phyloP scores from a whole-genome alignment of 306 rosid genomes.

The Chamaecrista fasciculata region DNA sequence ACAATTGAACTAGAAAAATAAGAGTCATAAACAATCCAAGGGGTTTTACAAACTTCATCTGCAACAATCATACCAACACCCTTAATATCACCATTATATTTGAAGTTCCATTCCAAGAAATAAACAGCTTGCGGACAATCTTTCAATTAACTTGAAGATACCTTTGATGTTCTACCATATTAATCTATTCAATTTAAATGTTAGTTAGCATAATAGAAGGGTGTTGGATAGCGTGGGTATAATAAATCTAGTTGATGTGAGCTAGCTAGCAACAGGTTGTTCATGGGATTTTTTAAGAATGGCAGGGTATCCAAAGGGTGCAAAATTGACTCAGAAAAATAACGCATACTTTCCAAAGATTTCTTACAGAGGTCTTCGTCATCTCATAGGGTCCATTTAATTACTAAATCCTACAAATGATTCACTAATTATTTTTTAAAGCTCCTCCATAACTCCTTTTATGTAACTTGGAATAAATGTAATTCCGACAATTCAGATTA shows the following conservation, averaged over 20 bases:
- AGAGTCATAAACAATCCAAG: neutral
- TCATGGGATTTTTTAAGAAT: neutral
- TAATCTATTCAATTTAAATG: conserved; percentile 5
- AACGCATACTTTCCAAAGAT: neutral
- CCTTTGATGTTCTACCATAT: neutral
- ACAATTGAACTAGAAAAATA: neutral
- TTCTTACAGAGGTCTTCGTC: no score
- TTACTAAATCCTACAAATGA: neutral
- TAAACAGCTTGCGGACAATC: neutral
- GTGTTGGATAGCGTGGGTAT: neutral
- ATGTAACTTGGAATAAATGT: neutral
- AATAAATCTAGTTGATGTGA: neutral
- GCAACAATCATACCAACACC: neutral
- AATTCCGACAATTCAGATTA: neutral
- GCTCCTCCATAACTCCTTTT: neutral
- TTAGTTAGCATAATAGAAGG: conserved; percentile 2
- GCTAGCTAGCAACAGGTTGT: neutral
- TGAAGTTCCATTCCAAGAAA: conserved; percentile 13
- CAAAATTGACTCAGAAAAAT: neutral
- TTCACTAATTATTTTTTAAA: neutral
- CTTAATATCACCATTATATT: conserved; percentile 12
- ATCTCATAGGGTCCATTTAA: no score
- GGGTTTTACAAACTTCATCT: neutral
- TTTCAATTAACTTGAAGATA: conserved; percentile 5
- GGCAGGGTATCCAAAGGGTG: neutral